Evolutionary conservation across 2,329 filamentous ascomycete species (phyloP).

Genomic region (Aureobasidium sp.): DNA sequence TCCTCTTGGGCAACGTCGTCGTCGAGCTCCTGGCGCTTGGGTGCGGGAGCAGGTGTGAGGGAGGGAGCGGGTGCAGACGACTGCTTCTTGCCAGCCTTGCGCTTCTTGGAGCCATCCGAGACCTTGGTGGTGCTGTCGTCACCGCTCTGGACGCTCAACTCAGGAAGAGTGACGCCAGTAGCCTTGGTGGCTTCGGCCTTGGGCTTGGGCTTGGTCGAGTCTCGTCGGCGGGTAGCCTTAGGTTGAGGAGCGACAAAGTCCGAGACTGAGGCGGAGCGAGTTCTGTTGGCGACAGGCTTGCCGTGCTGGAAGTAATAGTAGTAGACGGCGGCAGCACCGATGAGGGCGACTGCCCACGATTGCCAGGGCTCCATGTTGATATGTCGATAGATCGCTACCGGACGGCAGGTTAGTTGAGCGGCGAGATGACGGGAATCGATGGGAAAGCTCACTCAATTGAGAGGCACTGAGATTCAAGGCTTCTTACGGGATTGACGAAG

Average conservation of each 20-base stretch:
- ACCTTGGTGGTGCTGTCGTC: constrained; percentile 9
- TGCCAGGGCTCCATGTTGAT: constrained; percentile 21
- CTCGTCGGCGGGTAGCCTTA: constrained; percentile 14
- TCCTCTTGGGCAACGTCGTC: constrained; percentile 47
- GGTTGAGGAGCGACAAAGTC: constrained; percentile 12
- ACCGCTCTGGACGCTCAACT: neutral
- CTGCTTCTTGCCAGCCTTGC: constrained; percentile 23
- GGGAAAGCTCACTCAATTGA: neutral
- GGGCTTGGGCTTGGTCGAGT: constrained; percentile 16
- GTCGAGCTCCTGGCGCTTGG: constrained; percentile 23
- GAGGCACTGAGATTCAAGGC: neutral
- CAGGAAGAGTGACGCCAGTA: constrained; percentile 14
- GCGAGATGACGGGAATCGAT: neutral
- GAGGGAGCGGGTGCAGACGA: constrained; percentile 12
- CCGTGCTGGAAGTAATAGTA: constrained; percentile 21
- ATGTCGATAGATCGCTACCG: neutral
- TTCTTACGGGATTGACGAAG: neutral
- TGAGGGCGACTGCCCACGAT: constrained; percentile 20
- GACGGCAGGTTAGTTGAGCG: neutral
- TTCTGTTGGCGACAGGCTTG: constrained; percentile 15
- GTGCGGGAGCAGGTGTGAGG: constrained; percentile 20
- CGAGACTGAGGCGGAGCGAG: constrained; percentile 12
- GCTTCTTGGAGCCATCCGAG: constrained; percentile 23
- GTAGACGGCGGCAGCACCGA: constrained; percentile 17
- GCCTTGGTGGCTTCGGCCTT: constrained; percentile 15